Percentiles rank a stretch among this genome's conserved stretches.
Evolutionary conservation across 306 rosid species (phyloP).

Genomic region (Prunus kanzakura): DNA sequence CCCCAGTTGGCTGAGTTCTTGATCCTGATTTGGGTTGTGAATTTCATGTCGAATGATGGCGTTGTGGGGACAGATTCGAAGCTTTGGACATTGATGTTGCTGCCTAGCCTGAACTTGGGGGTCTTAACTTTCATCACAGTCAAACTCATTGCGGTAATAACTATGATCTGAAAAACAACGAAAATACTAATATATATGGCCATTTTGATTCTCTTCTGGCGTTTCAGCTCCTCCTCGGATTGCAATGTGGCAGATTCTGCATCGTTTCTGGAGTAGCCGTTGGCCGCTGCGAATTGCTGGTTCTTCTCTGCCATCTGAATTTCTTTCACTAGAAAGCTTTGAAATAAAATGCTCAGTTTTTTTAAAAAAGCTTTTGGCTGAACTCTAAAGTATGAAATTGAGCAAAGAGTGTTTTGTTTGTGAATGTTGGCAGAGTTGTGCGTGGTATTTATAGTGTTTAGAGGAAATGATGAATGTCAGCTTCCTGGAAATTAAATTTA

Average conservation of each 20-base stretch:
- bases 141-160: background rate
- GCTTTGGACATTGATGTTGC: background rate
- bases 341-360: too few relatives aligned
- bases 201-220: conserved; percentile 7
- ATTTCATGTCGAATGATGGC: conserved; percentile 10
- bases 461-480: too few relatives aligned
- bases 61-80: background rate
- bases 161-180: conserved; percentile 18
- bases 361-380: too few relatives aligned
- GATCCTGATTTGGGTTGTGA: conserved; percentile 7
- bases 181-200: conserved; percentile 9
- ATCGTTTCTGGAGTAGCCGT: background rate
- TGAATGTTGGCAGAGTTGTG: too few relatives aligned
- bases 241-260: background rate
- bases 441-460: too few relatives aligned
- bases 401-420: too few relatives aligned
- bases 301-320: background rate
- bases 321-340: too few relatives aligned
- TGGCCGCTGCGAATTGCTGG: background rate
- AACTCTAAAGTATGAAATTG: too few relatives aligned
- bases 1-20: conserved; percentile 17
- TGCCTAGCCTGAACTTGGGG: conserved; percentile 21
- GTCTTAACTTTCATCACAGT: conserved; percentile 23
- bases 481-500: too few relatives aligned
- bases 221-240: conserved; percentile 15